Conservation (phyloP, 1,284 basidiomycete species). For the Xerocomus amazonicus region DNA sequence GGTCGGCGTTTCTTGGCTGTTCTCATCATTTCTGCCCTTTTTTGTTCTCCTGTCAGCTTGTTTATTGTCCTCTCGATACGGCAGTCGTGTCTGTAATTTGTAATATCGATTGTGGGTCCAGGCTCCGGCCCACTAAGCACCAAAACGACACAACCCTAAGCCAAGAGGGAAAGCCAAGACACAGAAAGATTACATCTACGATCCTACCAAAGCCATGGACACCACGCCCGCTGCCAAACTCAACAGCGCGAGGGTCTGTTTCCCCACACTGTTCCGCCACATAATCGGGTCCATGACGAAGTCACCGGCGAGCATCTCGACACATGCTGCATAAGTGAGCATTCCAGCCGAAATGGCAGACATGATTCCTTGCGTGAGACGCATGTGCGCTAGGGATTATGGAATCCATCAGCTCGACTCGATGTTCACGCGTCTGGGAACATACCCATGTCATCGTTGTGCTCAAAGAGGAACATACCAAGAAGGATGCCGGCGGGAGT, state of each 20-base stretch:
- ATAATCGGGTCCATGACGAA: slow-evolving; percentile 62
- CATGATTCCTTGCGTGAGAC: slow-evolving; percentile 64
- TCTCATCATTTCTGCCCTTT: not conserved
- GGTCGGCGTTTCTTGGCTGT: not conserved
- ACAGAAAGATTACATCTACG: slow-evolving; percentile 4
- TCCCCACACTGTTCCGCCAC: slow-evolving; percentile 39
- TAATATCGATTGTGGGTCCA: not conserved
- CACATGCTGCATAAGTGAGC: slow-evolving; percentile 73
- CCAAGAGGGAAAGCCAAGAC: not conserved
- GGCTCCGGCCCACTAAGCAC: not conserved
- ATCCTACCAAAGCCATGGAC: slow-evolving; percentile 45
- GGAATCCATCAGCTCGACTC: not conserved
- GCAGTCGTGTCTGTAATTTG: not conserved
- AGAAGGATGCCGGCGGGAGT: slow-evolving; percentile 63
- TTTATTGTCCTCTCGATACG: not conserved
- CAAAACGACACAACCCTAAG: too few relatives aligned
- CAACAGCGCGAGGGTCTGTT: slow-evolving; percentile 50
- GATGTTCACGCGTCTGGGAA: not conserved
- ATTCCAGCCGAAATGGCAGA: slow-evolving; percentile 74
- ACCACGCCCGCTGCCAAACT: slow-evolving; percentile 54
- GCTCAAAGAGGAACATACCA: slow-evolving; percentile 49
- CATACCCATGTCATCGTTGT: slow-evolving; percentile 31
- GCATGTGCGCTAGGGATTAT: slow-evolving; percentile 39
- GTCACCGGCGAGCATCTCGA: slow-evolving; percentile 79
- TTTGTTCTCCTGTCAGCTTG: not conserved